phyloP scores from a whole-genome alignment of 352 stramenopile genomes.

The Globisporangium solare region DNA sequence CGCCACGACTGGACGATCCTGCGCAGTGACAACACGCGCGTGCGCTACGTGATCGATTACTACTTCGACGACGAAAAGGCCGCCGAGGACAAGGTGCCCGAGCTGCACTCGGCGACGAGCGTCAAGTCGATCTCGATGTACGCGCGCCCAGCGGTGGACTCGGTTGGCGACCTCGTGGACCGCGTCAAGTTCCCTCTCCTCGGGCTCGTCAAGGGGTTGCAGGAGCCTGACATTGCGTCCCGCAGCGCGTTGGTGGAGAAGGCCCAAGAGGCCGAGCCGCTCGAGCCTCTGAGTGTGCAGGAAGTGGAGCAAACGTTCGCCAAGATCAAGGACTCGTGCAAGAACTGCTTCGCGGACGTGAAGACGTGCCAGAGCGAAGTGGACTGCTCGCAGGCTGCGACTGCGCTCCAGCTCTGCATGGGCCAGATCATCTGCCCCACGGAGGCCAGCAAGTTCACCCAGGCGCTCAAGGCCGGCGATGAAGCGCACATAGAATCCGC shows the following conservation, averaged over 20 bases:
- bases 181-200: slow-evolving; percentile 78
- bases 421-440: slow-evolving; percentile 76
- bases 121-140: slow-evolving; percentile 90
- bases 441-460: slow-evolving; percentile 60
- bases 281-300: slow-evolving; percentile 44
- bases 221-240: slow-evolving; percentile 41
- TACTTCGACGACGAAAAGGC: slow-evolving; percentile 92
- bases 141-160: slow-evolving; percentile 79
- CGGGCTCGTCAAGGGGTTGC: slow-evolving; percentile 40
- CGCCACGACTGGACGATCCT: slow-evolving; percentile 98
- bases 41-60: slow-evolving; percentile 99
- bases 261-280: slow-evolving; percentile 30
- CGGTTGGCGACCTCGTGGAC: slow-evolving; percentile 61
- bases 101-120: slow-evolving; percentile 78
- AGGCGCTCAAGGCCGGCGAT: slow-evolving; percentile 62
- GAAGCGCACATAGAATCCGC: slow-evolving; percentile 64
- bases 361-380: slow-evolving; percentile 74
- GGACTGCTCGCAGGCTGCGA: slow-evolving; percentile 79
- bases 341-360: slow-evolving; percentile 73
- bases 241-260: slow-evolving; percentile 50
- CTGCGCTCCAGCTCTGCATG: slow-evolving; percentile 89
- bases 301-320: slow-evolving; percentile 80
- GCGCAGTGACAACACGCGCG: slow-evolving; percentile 82
- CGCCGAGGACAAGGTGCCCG: slow-evolving; percentile 67
- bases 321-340: slow-evolving; percentile 83